Percentiles rank a stretch among this genome's conserved stretches.
Evolutionary conservation across 2,329 filamentous ascomycete species (phyloP).

Genomic region (Trichoderma atrobrunneum): DNA sequence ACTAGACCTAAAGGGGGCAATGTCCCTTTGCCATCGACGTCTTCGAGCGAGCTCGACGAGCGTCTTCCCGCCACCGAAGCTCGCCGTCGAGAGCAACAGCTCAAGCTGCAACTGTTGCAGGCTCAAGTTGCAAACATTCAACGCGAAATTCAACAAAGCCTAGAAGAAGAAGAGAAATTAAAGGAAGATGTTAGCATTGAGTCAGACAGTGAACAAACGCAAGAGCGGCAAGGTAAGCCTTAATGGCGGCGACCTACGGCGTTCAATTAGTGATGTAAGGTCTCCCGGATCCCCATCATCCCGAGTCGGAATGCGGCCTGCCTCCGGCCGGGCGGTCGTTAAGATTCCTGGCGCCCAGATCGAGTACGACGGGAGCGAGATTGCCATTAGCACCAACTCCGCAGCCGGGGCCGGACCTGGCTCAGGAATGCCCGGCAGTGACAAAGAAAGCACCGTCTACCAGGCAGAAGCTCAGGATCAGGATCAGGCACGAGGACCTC

Average conservation of each 20-base stretch:
- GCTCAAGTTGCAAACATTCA: conserved; percentile 48
- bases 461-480: too few species aligned
- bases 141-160: conserved; percentile 44
- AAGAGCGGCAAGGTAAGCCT: conserved; percentile 19
- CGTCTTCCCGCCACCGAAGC: conserved; percentile 38
- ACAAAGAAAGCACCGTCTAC: too few species aligned
- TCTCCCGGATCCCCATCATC: conserved; percentile 45
- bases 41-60: conserved; percentile 50
- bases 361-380: too few species aligned
- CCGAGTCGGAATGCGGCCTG: conserved; percentile 35
- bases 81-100: conserved; percentile 39
- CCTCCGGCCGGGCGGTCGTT: conserved; percentile 21
- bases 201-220: conserved; percentile 22
- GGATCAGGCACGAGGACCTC: too few species aligned
- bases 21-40: conserved; percentile 54
- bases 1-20: conserved; percentile 56
- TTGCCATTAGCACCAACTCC: too few species aligned
- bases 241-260: conserved; percentile 37
- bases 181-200: conserved; percentile 28
- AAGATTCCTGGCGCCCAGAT: too few species aligned
- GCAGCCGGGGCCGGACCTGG: too few species aligned
- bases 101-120: conserved; percentile 46
- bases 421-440: too few species aligned
- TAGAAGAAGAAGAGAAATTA: conserved; percentile 35
- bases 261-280: conserved; percentile 44